Base-by-base conservation (phyloP, 2,329 filamentous ascomycete species). In the Botryotinia globosa region DNA sequence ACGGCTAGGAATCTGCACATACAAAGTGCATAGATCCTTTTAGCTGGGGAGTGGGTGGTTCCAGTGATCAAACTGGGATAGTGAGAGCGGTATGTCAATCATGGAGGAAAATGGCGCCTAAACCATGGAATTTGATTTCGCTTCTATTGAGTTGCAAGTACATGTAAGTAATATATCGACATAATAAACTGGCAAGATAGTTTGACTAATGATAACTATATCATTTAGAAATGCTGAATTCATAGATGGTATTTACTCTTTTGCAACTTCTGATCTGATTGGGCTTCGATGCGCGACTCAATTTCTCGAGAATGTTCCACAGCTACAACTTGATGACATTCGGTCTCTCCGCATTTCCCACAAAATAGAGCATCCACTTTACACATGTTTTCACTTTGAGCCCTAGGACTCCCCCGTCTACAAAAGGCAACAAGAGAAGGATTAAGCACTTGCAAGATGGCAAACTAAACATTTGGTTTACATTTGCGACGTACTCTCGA, bases 281-380 rank as follows among this genome's bases (percentile, higher is more conserved):
- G 51, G 51, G 25, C 5, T 54, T 16, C 25, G 16, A 29, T 3
- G 1, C 5, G 51, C 25, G n/a, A 8, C n/a, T 29, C 51, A 5
- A 16, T 54, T 54, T 7, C 2, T 29, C 3, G 12, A 14, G 4
- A 1, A 16, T 0, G 14, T 54, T 29, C 14, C 51, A 54, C n/a
- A 18, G n/a, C 12, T 29, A 18, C 25, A 29, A 18, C 14, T 29
- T 16, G 4, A 18, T 18, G 2, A n/a, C 2, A n/a, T 54, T 54
- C n/a, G n/a, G 1, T 18, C 12, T 29, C 51, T 54, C 51, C 51
- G 14, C 4, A 3, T 54, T 29, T 54, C 12, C 3, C 25, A 29
- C 2, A 1, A n/a, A 1, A 1, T 54, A 54, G 3, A 16, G 14
- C n/a, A 54, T n/a, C n/a, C 25, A 2, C 0, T 54, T 8, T 45